phyloP scores from a whole-genome alignment of 208 protist genomes.

The Spongospora subterranea region DNA sequence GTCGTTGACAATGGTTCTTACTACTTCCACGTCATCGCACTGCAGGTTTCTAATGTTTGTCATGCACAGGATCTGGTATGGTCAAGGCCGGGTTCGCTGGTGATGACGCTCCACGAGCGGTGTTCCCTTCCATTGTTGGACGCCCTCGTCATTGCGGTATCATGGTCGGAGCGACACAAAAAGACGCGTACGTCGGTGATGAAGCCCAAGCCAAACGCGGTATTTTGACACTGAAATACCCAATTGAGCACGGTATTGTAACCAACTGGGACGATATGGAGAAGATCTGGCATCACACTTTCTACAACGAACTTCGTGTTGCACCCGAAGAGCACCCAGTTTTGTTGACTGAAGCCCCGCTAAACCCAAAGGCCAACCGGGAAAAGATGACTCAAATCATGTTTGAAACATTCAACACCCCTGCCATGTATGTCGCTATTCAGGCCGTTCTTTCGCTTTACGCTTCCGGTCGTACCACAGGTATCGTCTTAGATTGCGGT shows the following conservation, averaged over 20 bases:
- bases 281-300: conserved; percentile 95
- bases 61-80: conserved; percentile 75
- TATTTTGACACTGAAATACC: conserved; percentile 89
- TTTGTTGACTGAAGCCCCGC: conserved; percentile 85
- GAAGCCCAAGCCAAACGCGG: conserved; percentile 91
- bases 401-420: conserved; percentile 85
- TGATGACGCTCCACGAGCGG: conserved; percentile 92
- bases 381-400: conserved; percentile 88
- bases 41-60: neutral
- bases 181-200: conserved; percentile 90
- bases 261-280: conserved; percentile 98
- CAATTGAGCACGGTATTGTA: conserved; percentile 86
- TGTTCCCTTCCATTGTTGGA: conserved; percentile 95
- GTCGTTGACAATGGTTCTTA: conserved; percentile 85
- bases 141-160: conserved; percentile 88
- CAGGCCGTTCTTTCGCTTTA: conserved; percentile 95
- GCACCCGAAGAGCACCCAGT: conserved; percentile 96
- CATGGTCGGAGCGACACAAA: conserved; percentile 92
- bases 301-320: conserved; percentile 96
- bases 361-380: conserved; percentile 86
- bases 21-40: neutral
- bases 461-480: conserved; percentile 85
- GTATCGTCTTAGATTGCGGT: conserved; percentile 91
- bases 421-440: conserved; percentile 84
- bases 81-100: conserved; percentile 92